Evolutionary conservation across 352 stramenopile species (phyloP), one percentile per base, ranked within the genome.

Genomic region (Globisporangium iwayamae): DNA sequence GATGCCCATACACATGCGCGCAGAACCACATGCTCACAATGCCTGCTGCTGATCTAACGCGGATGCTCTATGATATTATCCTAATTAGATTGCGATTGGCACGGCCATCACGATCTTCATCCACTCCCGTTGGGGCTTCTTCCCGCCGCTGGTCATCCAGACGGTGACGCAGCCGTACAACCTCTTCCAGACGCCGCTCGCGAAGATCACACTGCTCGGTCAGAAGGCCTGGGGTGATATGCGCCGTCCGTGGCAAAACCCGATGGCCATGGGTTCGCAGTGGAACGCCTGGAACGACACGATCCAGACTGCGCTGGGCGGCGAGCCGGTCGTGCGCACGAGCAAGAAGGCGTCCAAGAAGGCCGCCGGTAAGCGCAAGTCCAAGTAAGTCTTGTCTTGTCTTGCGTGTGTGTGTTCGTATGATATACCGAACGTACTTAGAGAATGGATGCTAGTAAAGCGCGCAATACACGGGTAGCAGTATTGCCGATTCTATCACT

Each of bases 61-160:
- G 28, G 1, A 38, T 43, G 25, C 10, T 16, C 5, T 32, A 16
- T 39, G 28, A 25, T 36, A 30, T 4, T 1, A 41, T 43, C 25
- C 8, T 18, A 39, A 18, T 39, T 28, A 91, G 85, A 84, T 89
- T 60, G 78, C 66, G 39, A 69, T 94, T 20, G 82, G 83, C 59
- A 77, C 83, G 30, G 48, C 70, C 14, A 72, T 94, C 65, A 89
- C 85, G 54, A 52, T 85, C 48, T 78, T 94, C 50, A 66, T 93
- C 46, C 83, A 93, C 75, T 87, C 76, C 69, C 84, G 90, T 63
- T 94, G 77, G 79, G 79, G 80, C 55, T 93, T 92, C 69, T 91
- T 90, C 70, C 85, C 85, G 20, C 85, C 85, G 43, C 75, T 94
- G 13, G 66, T 94, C 63, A 91, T 94, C 68, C 83, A 91, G 73